Evolutionary conservation across 805 yeast species (phyloP).

Genomic region (Blastobotrys mokoenaii): DNA sequence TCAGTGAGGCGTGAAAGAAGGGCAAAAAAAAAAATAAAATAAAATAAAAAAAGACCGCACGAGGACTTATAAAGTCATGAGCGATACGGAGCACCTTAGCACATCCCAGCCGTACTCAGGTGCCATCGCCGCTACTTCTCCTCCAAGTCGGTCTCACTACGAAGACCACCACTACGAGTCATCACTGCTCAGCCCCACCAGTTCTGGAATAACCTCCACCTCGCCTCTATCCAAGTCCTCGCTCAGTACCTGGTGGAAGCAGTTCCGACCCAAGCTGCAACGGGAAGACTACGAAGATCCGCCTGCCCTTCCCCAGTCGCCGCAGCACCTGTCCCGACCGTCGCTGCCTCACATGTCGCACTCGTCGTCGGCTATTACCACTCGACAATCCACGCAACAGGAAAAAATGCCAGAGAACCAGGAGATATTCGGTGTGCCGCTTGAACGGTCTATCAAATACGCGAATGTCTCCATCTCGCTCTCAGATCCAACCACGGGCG

Average conservation of each 20-base stretch:
- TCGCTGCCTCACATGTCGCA: slow-evolving; percentile 30
- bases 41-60: too few relatives aligned
- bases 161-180: too few relatives aligned
- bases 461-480: slow-evolving; percentile 74
- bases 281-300: background rate
- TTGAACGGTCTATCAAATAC: slow-evolving; percentile 57
- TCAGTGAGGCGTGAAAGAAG: too few relatives aligned
- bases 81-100: too few relatives aligned
- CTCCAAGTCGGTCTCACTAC: too few relatives aligned
- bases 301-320: background rate
- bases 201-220: background rate
- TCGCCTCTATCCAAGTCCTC: slow-evolving; percentile 10
- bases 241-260: slow-evolving; percentile 37
- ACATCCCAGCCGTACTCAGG: too few relatives aligned
- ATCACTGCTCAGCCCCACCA: too few relatives aligned
- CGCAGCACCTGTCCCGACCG: slow-evolving; percentile 21
- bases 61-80: too few relatives aligned
- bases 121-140: too few relatives aligned
- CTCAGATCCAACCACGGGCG: slow-evolving; percentile 41
- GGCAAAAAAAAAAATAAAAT: too few relatives aligned
- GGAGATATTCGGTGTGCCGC: slow-evolving; percentile 69
- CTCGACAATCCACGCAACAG: background rate
- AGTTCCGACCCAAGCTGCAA: slow-evolving; percentile 24
- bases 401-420: slow-evolving; percentile 6
- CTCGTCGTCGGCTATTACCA: slow-evolving; percentile 14